Conservation (phyloP, 2,329 filamentous ascomycete genomes). For the Phoma sp. region DNA sequence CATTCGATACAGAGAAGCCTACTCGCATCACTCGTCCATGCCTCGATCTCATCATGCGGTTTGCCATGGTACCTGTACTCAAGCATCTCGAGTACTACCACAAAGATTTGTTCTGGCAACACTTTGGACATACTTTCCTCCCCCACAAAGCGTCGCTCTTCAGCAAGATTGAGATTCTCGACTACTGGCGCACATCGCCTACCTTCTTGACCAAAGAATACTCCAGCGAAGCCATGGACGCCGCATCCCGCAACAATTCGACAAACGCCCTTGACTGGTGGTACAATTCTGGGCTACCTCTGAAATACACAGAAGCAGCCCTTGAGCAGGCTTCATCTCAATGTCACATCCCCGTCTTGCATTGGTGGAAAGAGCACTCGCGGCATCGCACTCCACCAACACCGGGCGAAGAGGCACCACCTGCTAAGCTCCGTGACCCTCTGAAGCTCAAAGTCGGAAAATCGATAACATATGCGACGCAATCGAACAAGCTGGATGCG, state of each 20-base stretch:
- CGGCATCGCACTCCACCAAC: conserved; percentile 44
- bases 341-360: conserved; percentile 83
- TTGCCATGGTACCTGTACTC: conserved; percentile 81
- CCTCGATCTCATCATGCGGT: conserved; percentile 90
- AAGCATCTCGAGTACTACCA: conserved; percentile 72
- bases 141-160: conserved; percentile 92
- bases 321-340: conserved; percentile 87
- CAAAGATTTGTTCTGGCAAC: conserved; percentile 82
- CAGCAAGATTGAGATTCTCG: conserved; percentile 81
- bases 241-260: conserved; percentile 84
- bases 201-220: conserved; percentile 89
- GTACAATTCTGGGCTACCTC: conserved; percentile 78
- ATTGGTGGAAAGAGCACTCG: conserved; percentile 88
- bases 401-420: conserved; percentile 23
- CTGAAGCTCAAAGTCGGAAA: conserved; percentile 80
- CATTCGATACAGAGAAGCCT: conserved; percentile 74
- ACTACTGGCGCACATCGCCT: conserved; percentile 88
- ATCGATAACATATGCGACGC: conserved; percentile 81
- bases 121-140: conserved; percentile 80
- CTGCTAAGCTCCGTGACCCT: conserved; percentile 23
- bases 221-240: conserved; percentile 82
- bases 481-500: conserved; percentile 78
- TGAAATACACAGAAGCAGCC: conserved; percentile 86
- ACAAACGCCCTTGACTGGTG: conserved; percentile 90
- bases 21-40: conserved; percentile 80